Base-by-base conservation (phyloP, 2,329 filamentous ascomycete species). In the Emergomyces orientalis region DNA sequence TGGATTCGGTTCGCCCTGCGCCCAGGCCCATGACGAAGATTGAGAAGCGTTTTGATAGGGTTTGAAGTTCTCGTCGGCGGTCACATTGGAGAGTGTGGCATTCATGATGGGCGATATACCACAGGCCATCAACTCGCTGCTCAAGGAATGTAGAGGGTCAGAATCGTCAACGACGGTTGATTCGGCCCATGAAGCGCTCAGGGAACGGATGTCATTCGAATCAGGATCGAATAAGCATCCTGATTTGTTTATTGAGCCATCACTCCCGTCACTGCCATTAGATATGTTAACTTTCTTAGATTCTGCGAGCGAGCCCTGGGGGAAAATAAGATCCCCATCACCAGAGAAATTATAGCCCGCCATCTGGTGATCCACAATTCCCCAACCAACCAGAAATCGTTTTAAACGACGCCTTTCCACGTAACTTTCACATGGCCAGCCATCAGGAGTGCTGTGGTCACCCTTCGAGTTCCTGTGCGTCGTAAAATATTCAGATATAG, bases 361-460 rank as follows among this genome's bases (percentile, higher is more conserved):
- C 76, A 88, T 81, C 62, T 86, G 82, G 1, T 82, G 73, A 69
- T 86, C 85, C 5, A 87, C 71, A 0, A 70, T 75, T 1, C 85
- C 85, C 69, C 83, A 85, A 45, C 80, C 79, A 9, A 83, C 71
- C 1, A 88, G 68, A 1, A 88, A 67, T 39, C 86, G 77, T 66
- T 80, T 80, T n/a, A 78, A 77, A 56, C 78, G 74, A 1, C 77
- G 75, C 54, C 86, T 78, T 66, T 85, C 82, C 41, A 87, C 72
- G 66, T 80, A 85, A 25, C 79, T 78, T 66, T 84, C 81, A n/a
- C 80, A 82, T 0, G 86, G 86, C 86, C 86, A 88, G 13, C 86
- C 86, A 72, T 86, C 79, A 0, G 77, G 69, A 0, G 85, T 87
- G 25, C 77, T 77, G 43, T 74, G 73, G 8, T 72, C 67, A 22